A percentile compares a stretch with the other conserved stretches of the same genome.
phyloP scores from a whole-genome alignment of 192 early-diverging fungal species.

The Entophlyctis luteolus region DNA sequence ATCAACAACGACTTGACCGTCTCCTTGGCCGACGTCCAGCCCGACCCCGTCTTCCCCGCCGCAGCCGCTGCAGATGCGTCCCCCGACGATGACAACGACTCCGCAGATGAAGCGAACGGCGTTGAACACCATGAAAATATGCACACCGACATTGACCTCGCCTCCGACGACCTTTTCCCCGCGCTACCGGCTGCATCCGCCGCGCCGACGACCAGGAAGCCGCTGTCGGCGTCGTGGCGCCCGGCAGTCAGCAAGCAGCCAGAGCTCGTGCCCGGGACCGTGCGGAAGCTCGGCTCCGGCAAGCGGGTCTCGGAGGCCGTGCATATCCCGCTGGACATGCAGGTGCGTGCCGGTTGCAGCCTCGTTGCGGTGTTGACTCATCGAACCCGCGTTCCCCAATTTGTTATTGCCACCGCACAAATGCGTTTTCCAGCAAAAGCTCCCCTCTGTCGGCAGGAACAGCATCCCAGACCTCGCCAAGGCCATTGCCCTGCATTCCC shows the following conservation, averaged over 20 bases:
- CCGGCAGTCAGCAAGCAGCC: constrained; percentile 9
- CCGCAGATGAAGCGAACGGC: not conserved
- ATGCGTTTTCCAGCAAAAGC: constrained; percentile 17
- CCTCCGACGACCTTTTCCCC: constrained; percentile 71
- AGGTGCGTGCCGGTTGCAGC: constrained; percentile 27
- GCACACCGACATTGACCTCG: constrained; percentile 45
- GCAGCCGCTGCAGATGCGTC: not conserved
- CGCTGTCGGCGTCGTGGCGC: constrained; percentile 17
- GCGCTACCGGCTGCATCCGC: constrained; percentile 50
- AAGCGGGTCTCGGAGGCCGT: constrained; percentile 42
- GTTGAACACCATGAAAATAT: not conserved
- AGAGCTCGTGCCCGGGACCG: not conserved
- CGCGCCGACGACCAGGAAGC: constrained; percentile 24
- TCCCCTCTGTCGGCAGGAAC: constrained; percentile 25
- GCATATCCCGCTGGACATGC: constrained; percentile 44
- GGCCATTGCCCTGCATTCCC: constrained; percentile 41
- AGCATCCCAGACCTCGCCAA: constrained; percentile 21
- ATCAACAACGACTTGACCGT: constrained; percentile 6
- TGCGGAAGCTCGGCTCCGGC: not conserved
- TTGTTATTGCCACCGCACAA: not conserved
- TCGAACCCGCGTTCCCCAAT: not conserved
- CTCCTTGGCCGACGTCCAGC: not conserved
- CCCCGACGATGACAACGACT: not conserved
- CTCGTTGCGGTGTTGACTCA: not conserved
- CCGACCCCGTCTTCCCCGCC: not conserved